A percentile compares a stretch with the other conserved stretches of the same genome.
Evolutionary conservation across 2,329 filamentous ascomycete species (phyloP).

Genomic region (Neonectria hederae): DNA sequence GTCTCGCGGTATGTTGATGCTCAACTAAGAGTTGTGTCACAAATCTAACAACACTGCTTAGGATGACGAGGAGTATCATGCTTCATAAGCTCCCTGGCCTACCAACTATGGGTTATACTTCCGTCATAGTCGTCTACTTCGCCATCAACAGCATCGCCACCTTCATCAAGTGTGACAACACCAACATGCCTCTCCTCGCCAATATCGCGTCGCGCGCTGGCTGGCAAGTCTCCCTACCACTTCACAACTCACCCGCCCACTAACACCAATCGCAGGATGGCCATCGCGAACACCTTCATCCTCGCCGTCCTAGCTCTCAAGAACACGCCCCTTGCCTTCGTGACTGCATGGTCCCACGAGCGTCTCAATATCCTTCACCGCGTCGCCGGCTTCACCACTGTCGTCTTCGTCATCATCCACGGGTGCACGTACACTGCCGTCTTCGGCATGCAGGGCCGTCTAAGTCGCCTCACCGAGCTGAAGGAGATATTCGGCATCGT

Average conservation of each 20-base stretch:
- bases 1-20: slow-evolving; percentile 31
- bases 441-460: slow-evolving; percentile 47
- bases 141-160: slow-evolving; percentile 47
- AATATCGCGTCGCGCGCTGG: slow-evolving; percentile 52
- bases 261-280: slow-evolving; percentile 46
- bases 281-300: slow-evolving; percentile 58
- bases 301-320: slow-evolving; percentile 65
- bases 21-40: too few relatives aligned
- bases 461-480: slow-evolving; percentile 46
- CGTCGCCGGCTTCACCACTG: slow-evolving; percentile 60
- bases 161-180: slow-evolving; percentile 48
- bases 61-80: slow-evolving; percentile 41
- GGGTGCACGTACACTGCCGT: slow-evolving; percentile 53
- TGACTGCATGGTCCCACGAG: slow-evolving; percentile 67
- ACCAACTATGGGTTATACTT: slow-evolving; percentile 48
- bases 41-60: slow-evolving; percentile 28
- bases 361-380: slow-evolving; percentile 67
- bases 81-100: slow-evolving; percentile 41
- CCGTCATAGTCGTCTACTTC: slow-evolving; percentile 44
- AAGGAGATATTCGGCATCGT: slow-evolving; percentile 60
- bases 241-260: not conserved
- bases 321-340: slow-evolving; percentile 64
- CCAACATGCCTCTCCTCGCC: slow-evolving; percentile 41
- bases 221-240: slow-evolving; percentile 44
- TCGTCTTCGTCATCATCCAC: slow-evolving; percentile 58